Evolutionary conservation across 139 green algal species (phyloP).

Genomic region (Chlorella sp.): DNA sequence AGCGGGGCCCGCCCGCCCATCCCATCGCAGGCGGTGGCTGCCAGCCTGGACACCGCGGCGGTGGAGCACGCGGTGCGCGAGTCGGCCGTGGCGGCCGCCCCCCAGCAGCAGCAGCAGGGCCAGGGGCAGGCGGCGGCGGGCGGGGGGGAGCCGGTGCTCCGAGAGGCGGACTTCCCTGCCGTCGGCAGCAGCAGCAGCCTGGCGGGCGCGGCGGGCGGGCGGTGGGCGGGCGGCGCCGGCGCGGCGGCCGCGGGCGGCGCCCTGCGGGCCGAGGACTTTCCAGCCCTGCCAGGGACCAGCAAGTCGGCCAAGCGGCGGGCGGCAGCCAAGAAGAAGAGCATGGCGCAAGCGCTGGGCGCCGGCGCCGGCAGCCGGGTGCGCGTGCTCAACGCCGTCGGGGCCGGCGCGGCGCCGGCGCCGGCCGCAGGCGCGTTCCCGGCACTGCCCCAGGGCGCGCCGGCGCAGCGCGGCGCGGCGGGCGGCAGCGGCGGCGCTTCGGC

Average conservation of each 20-base stretch:
- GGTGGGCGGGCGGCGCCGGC: conserved; percentile 43
- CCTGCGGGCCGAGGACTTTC: conserved; percentile 63
- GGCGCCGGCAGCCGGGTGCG: conserved; percentile 6
- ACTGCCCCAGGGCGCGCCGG: neutral
- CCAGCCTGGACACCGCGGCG: conserved; percentile 42
- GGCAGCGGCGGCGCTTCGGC: neutral
- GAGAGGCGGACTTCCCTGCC: conserved; percentile 60
- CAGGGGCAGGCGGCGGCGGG: neutral
- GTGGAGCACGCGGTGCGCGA: conserved; percentile 26
- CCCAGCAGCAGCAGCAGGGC: conserved; percentile 1
- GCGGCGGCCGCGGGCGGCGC: neutral
- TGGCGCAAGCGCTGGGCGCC: conserved; percentile 34
- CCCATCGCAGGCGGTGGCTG: conserved; percentile 22
- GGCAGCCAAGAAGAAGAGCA: conserved; percentile 49
- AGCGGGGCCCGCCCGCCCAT: neutral
- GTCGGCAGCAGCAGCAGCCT: neutral
- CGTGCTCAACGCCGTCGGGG: conserved; percentile 22
- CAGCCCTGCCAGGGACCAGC: conserved; percentile 47
- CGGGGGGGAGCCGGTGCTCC: conserved; percentile 14
- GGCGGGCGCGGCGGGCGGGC: conserved; percentile 13
- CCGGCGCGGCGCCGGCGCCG: neutral
- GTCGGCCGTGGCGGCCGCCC: neutral
- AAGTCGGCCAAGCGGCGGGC: conserved; percentile 53
- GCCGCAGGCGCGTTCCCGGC: conserved; percentile 14
- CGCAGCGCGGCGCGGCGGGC: neutral